phyloP scores from a whole-genome alignment of 768 basidiomycete species.

The Kwoniella botswanensis region DNA sequence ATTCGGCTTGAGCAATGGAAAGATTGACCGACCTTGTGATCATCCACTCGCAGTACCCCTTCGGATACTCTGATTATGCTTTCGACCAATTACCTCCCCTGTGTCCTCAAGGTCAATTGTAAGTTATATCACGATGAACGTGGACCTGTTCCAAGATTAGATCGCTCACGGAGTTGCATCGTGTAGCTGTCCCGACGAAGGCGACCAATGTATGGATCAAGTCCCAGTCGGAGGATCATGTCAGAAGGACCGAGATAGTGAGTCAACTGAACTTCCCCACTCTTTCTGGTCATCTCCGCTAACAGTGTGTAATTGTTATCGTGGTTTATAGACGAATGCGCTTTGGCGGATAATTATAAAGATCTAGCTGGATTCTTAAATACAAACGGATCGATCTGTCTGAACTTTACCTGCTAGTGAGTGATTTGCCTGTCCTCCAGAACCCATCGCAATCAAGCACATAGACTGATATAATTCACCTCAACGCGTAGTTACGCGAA shows the following conservation, averaged over 20 bases:
- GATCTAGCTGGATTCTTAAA: conserved; percentile 67
- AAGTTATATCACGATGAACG: conserved; percentile 15
- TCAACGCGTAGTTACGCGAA: conserved; percentile 74
- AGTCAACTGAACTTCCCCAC: conserved; percentile 30
- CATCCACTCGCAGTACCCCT: conserved; percentile 46
- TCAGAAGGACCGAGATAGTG: conserved; percentile 86
- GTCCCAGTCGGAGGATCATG: conserved; percentile 71
- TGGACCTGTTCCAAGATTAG: background rate
- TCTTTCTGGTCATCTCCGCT: conserved; percentile 1
- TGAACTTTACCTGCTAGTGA: conserved; percentile 82
- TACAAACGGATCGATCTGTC: conserved; percentile 80
- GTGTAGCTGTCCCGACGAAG: conserved; percentile 77
- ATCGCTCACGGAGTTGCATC: background rate
- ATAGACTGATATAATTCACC: background rate
- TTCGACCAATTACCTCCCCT: conserved; percentile 64
- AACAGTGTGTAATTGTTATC: conserved; percentile 6
- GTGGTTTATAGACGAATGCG: conserved; percentile 72
- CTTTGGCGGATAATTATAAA: conserved; percentile 68
- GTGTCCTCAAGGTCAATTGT: conserved; percentile 69
- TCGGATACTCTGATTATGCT: conserved; percentile 52
- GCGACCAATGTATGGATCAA: conserved; percentile 68
- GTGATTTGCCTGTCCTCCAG: conserved; percentile 8
- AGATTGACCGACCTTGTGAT: too few relatives aligned
- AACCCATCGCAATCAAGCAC: background rate
- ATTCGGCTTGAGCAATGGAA: too few relatives aligned